Percentiles rank a stretch among this genome's conserved stretches.
These are phyloP conservation scores for Dichotomopilus funicola DNA, from an alignment of 2,329 filamentous ascomycete species.

Conservation along the genomic window DNA sequence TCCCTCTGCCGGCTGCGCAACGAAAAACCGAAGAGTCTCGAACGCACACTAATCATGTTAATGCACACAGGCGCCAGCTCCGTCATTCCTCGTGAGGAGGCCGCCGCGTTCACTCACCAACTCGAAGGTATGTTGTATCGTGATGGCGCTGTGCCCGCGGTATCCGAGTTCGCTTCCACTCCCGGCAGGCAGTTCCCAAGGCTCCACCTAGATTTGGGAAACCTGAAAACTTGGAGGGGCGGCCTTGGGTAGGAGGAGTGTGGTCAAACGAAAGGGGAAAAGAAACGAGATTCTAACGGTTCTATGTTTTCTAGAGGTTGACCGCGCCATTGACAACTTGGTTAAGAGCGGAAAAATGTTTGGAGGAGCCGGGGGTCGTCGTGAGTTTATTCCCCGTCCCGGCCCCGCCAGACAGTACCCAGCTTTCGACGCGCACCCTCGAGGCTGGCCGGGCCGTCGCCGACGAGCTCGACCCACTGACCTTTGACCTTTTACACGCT, in stretches of 20 bases:
- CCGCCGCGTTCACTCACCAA: constrained; percentile 31
- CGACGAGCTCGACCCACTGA: constrained; percentile 23
- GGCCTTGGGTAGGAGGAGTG: not conserved
- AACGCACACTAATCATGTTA: constrained; percentile 10
- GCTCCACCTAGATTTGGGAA: not conserved
- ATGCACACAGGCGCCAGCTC: constrained; percentile 29
- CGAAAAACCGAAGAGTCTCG: not conserved
- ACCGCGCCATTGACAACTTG: constrained; percentile 90
- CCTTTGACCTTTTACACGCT: constrained; percentile 12
- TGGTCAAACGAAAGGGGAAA: not conserved
- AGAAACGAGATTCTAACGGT: constrained; percentile 18
- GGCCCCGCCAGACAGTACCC: constrained; percentile 48
- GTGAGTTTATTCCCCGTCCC: constrained; percentile 69
- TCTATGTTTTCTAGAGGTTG: constrained; percentile 65
- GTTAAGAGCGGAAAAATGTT: constrained; percentile 96
- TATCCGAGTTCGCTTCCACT: not conserved
- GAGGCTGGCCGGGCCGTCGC: constrained; percentile 24
- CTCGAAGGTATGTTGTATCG: constrained; percentile 30
- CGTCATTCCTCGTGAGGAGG: constrained; percentile 30
- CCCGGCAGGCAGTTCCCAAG: not conserved
- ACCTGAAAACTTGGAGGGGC: too few relatives aligned
- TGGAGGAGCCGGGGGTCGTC: constrained; percentile 57
- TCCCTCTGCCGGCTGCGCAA: constrained; percentile 6
- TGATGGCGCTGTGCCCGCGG: not conserved
- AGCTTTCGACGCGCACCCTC: constrained; percentile 50